Evolutionary conservation across 352 stramenopile species (phyloP), one percentile per base, ranked within the genome.

Genomic region (Globisporangium polare): DNA sequence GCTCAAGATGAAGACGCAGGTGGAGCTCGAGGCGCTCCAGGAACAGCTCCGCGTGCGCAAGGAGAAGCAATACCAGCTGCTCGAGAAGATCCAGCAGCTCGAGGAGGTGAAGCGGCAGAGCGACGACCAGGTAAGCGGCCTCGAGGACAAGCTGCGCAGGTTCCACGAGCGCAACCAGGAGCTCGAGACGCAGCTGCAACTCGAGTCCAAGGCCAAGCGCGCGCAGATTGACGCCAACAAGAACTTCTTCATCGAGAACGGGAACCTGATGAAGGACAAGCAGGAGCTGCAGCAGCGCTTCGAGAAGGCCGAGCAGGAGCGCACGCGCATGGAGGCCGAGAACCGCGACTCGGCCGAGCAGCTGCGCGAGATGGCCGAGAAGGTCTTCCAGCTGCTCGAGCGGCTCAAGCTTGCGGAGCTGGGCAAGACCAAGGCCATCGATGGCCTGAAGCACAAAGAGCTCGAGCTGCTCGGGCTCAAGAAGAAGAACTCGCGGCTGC

Each of bases 41-140:
- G 96, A 99, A 58, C 96, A 99, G 72, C 84, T 99, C 20, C 83
- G 96, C 13, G 89, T 92, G 24, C 86, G 95, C 49, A 99, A 99
- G 71, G 94, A 98, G 68, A 99, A 99, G 57, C 96, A 99, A 69
- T 99, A 98, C 60, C 92, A 98, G 67, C 77, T 99, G 2, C 77
- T 99, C 9, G 94, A 98, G 58, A 98, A 98, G 71, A 75, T 98
- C 31, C 96, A 99, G 74, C 89, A 94, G 50, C 89, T 98, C 39
- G 95, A 99, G 52, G 92, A 98, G 56, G 70, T 81, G 22, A 97
- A 97, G 74, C 88, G 90, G 18, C 88, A 98, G 57, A 88, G 84
- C 10, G 94, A 99, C 53, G 94, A 98, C 72, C 90, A 95, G 58
- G 71, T 94, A 2, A 79, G 80, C 3, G 87, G 80, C 24, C 80